A percentile compares a stretch with the other conserved stretches of the same genome.
phyloP scores from a whole-genome alignment of 495 filamentous ascomycete species.

The Tuber aestivum region DNA sequence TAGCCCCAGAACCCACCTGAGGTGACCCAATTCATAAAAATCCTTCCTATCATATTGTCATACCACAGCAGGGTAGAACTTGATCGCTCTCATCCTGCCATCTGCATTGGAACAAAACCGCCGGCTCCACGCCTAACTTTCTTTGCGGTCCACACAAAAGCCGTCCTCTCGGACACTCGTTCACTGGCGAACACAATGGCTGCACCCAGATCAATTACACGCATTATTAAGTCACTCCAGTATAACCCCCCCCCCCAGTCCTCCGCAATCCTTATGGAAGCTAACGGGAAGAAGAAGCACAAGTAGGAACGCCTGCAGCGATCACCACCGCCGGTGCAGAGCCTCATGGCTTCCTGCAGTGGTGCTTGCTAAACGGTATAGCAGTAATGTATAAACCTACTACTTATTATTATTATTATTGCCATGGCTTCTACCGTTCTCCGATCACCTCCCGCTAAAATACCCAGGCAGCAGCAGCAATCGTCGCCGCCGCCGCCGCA shows the following conservation, averaged over 20 bases:
- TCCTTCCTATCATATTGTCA: neutral
- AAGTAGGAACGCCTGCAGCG: neutral
- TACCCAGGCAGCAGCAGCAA: neutral
- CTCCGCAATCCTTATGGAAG: neutral
- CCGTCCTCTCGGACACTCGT: neutral
- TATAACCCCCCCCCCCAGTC: neutral
- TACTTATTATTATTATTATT: neutral
- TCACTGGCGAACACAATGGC: neutral
- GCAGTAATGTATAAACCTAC: neutral
- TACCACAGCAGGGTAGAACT: neutral
- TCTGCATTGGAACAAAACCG: neutral
- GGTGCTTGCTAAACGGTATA: neutral
- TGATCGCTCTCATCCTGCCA: no score
- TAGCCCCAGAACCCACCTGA: neutral
- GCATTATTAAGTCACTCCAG: neutral
- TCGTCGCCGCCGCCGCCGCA: neutral
- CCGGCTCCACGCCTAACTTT: neutral
- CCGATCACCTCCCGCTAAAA: neutral
- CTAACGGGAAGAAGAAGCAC: neutral
- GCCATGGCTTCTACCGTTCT: no score
- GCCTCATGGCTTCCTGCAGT: neutral
- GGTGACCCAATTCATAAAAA: neutral
- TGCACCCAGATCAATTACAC: neutral
- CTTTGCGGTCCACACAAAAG: neutral
- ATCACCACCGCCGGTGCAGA: neutral